Conservation (phyloP, 1,139 yeast genomes). For the Suhomyces bolitotheri region DNA sequence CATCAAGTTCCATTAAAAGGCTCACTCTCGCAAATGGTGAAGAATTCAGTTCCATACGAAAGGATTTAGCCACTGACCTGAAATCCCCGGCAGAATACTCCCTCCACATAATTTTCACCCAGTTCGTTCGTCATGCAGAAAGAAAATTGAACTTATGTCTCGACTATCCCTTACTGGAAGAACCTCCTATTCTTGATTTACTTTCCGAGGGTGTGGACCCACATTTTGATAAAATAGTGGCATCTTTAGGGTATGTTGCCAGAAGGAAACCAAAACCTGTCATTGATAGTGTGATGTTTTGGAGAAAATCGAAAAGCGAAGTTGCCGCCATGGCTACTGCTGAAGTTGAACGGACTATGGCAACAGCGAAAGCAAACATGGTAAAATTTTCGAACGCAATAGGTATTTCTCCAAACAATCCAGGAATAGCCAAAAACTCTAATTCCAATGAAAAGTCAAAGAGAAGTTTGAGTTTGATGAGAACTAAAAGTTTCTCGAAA, state of each 20-base stretch:
- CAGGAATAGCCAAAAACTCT: constrained; percentile 20
- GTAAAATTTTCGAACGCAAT: constrained; percentile 5
- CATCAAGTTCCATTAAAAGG: constrained; percentile 23
- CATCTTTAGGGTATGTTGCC: constrained; percentile 87
- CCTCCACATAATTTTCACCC: constrained; percentile 88
- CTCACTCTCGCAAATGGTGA: constrained; percentile 34
- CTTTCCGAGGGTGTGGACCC: constrained; percentile 86
- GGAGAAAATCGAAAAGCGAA: constrained; percentile 91
- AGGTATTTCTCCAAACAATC: constrained; percentile 15
- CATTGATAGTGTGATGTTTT: constrained; percentile 95
- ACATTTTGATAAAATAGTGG: constrained; percentile 79
- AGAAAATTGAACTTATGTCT: constrained; percentile 75
- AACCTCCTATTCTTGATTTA: constrained; percentile 80
- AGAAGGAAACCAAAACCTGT: constrained; percentile 91
- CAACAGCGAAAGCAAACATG: constrained; percentile 15
- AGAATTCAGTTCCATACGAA: constrained; percentile 37
- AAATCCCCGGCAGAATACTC: constrained; percentile 93
- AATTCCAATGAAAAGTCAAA: constrained; percentile 27
- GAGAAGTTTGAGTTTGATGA: constrained; percentile 43
- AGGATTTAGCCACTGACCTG: constrained; percentile 58
- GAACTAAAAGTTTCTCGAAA: constrained; percentile 43
- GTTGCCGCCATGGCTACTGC: constrained; percentile 75
- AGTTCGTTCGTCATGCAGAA: constrained; percentile 92
- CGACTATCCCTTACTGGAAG: constrained; percentile 65
- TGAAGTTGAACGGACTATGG: constrained; percentile 50